A percentile compares a stretch with the other conserved stretches of the same genome.
Conservation (phyloP, 164 flowering plant species). For the Chimonanthus salicifolius region DNA sequence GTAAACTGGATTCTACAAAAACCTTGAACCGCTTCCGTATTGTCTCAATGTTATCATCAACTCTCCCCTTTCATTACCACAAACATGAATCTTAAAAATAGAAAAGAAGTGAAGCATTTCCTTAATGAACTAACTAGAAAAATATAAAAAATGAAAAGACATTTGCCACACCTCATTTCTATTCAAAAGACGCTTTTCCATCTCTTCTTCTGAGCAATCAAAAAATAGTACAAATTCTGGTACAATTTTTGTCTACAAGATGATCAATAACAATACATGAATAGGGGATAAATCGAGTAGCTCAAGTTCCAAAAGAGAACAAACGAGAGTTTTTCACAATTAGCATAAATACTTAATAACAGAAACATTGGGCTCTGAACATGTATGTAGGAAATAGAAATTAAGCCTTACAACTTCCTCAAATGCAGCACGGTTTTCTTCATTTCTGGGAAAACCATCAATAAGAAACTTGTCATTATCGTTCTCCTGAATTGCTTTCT, state of each 20-base stretch:
- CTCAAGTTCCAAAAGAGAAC: not conserved
- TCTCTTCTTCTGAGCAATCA: slow-evolving; percentile 70
- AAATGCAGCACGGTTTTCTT: slow-evolving; percentile 93
- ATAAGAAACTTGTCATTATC: slow-evolving; percentile 85
- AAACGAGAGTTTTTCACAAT: not conserved
- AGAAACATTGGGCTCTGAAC: not conserved
- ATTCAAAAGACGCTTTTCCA: slow-evolving; percentile 58
- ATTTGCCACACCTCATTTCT: slow-evolving; percentile 65
- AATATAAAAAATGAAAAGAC: not conserved
- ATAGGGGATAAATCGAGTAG: not conserved
- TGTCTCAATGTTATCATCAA: slow-evolving; percentile 89
- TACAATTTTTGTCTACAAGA: slow-evolving; percentile 54
- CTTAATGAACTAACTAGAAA: not conserved
- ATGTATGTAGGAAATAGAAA: not conserved
- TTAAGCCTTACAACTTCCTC: slow-evolving; percentile 62
- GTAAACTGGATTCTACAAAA: slow-evolving; percentile 69
- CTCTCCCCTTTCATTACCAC: slow-evolving; percentile 59
- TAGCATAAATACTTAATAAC: no score
- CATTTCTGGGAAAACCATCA: slow-evolving; percentile 95
- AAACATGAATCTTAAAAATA: not conserved
- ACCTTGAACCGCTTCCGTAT: slow-evolving; percentile 78
- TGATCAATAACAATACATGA: not conserved
- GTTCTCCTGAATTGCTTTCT: slow-evolving; percentile 64
- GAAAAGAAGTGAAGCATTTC: not conserved
- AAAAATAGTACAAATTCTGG: slow-evolving; percentile 65